Evolutionary conservation across 176 grass and related monocot species (phyloP).

Genomic region (Phragmites australis): DNA sequence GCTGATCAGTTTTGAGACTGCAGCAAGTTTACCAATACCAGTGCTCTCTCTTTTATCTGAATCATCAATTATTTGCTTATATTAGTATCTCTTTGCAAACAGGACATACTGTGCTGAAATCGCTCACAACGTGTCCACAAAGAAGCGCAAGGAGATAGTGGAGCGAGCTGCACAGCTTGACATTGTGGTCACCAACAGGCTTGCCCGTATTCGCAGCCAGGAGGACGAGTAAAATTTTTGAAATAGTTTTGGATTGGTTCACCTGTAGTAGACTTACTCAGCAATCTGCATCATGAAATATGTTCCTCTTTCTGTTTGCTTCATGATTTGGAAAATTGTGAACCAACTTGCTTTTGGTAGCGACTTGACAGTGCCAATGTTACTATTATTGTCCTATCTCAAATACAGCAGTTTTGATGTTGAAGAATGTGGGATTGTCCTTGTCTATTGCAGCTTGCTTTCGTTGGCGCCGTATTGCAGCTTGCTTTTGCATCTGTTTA

Average conservation of each 20-base stretch:
- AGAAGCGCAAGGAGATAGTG: constrained; percentile 71
- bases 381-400: neutral
- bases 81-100: neutral
- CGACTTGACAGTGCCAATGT: neutral
- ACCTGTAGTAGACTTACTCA: too few relatives aligned
- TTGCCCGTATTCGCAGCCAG: constrained; percentile 70
- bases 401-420: constrained; percentile 14
- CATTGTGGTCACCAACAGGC: constrained; percentile 71
- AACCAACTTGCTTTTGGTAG: neutral
- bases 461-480: neutral
- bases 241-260: neutral
- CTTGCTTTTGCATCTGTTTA: neutral
- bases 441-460: neutral
- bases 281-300: neutral
- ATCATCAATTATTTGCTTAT: constrained; percentile 1
- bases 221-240: constrained; percentile 58
- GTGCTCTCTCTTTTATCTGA: neutral
- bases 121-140: constrained; percentile 57
- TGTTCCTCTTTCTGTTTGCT: neutral
- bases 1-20: neutral
- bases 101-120: constrained; percentile 76
- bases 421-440: neutral
- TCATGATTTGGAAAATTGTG: neutral
- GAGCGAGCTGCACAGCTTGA: constrained; percentile 73
- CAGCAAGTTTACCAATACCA: neutral